Conservation (phyloP, 2,329 filamentous ascomycete genomes). For the Aureobasidium leucospermi region DNA sequence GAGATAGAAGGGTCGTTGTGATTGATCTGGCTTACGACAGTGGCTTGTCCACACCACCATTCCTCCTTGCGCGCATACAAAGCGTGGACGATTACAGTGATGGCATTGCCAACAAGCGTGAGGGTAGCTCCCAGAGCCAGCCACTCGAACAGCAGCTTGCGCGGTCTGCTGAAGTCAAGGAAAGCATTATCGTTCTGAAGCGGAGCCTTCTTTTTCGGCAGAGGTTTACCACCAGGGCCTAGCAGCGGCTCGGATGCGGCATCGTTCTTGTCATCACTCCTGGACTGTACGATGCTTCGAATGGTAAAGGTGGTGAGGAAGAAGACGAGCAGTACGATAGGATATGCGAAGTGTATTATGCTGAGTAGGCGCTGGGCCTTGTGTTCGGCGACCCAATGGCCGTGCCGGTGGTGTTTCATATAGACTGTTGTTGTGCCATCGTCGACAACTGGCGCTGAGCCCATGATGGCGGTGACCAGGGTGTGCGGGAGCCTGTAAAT, state of each 20-base stretch:
- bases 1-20: background rate
- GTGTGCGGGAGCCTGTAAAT: background rate
- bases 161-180: conserved; percentile 55
- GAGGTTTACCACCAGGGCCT: conserved; percentile 82
- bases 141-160: conserved; percentile 69
- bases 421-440: conserved; percentile 4
- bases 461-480: conserved; percentile 10
- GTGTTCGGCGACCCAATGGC: conserved; percentile 30
- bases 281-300: conserved; percentile 51
- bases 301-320: conserved; percentile 57
- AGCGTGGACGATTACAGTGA: conserved; percentile 66
- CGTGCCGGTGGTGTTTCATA: conserved; percentile 14
- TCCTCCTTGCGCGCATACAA: conserved; percentile 56
- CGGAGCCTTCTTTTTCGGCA: conserved; percentile 57
- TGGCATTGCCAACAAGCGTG: conserved; percentile 69
- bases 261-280: conserved; percentile 38
- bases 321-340: conserved; percentile 56
- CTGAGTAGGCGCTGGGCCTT: conserved; percentile 37
- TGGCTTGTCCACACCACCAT: conserved; percentile 78
- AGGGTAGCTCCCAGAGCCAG: conserved; percentile 62
- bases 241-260: conserved; percentile 41
- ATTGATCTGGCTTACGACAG: conserved; percentile 53
- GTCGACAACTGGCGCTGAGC: background rate
- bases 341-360: conserved; percentile 52
- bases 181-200: conserved; percentile 35